A percentile compares a stretch with the other conserved stretches of the same genome.
Conservation (phyloP, 1,284 basidiomycete species). For the Mycosarcoma maydis region DNA sequence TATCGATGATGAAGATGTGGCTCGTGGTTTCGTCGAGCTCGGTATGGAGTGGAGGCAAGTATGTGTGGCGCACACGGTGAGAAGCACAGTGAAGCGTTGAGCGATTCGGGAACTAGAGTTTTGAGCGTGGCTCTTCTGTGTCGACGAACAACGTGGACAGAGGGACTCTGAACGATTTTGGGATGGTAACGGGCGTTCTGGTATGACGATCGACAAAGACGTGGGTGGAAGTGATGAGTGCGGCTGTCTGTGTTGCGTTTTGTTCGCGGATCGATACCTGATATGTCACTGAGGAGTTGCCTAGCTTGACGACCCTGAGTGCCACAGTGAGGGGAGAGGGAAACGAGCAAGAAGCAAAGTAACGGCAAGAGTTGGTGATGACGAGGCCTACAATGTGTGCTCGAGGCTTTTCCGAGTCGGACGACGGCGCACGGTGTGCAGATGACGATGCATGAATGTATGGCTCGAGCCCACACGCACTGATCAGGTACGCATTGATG, state of each 20-base stretch:
- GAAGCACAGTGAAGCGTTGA: no score
- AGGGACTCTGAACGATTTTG: conserved; percentile 2
- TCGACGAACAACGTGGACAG: conserved; percentile 15
- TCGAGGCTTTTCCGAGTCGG: not conserved
- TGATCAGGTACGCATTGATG: conserved; percentile 49
- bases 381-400: conserved; percentile 40
- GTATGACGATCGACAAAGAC: conserved; percentile 48
- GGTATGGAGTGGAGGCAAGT: no score
- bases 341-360: conserved; percentile 49
- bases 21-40: no score
- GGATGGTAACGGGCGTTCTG: conserved; percentile 40
- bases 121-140: conserved; percentile 1
- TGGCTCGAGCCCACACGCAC: conserved; percentile 40
- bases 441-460: conserved; percentile 20
- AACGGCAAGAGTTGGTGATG: conserved; percentile 44
- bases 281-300: conserved; percentile 44
- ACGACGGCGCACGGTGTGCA: no score
- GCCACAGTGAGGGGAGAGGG: conserved; percentile 29
- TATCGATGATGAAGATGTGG: no score
- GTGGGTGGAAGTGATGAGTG: conserved; percentile 45
- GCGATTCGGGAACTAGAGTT: no score
- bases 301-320: conserved; percentile 38
- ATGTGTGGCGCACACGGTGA: no score
- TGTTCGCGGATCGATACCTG: conserved; percentile 35
- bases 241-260: conserved; percentile 8